phyloP scores from a whole-genome alignment of 1,284 basidiomycete species.

The Volvariella volvacea region DNA sequence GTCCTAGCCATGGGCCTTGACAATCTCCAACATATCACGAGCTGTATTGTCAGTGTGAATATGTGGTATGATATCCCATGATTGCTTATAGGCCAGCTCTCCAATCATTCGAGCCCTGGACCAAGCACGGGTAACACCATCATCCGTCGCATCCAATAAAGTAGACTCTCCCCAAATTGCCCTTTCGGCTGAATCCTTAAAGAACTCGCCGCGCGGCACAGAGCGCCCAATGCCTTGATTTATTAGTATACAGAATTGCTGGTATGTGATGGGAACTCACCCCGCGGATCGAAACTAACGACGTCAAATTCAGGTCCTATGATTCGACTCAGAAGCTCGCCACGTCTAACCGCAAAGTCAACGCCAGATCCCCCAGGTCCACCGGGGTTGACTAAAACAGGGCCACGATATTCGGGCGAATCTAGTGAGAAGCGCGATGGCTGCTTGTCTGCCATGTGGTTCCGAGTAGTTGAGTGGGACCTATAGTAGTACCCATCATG shows the following conservation, averaged over 20 bases:
- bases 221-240: slow-evolving; percentile 25
- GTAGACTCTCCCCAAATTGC: slow-evolving; percentile 16
- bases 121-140: slow-evolving; percentile 21
- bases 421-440: slow-evolving; percentile 14
- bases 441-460: slow-evolving; percentile 19
- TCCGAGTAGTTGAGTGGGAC: slow-evolving; percentile 33
- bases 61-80: slow-evolving; percentile 25
- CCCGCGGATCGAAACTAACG: slow-evolving; percentile 43
- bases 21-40: slow-evolving; percentile 44
- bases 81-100: slow-evolving; percentile 22
- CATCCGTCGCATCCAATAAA: slow-evolving; percentile 14
- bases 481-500: too few species aligned
- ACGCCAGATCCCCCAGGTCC: slow-evolving; percentile 46
- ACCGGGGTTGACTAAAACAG: slow-evolving; percentile 45
- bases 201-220: slow-evolving; percentile 26
- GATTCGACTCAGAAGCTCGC: slow-evolving; percentile 22
- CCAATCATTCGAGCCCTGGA: slow-evolving; percentile 22
- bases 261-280: too few species aligned
- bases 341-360: slow-evolving; percentile 19
- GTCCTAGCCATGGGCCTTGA: slow-evolving; percentile 33
- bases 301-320: slow-evolving; percentile 41
- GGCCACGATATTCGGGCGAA: slow-evolving; percentile 30
- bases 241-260: background rate
- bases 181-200: slow-evolving; percentile 23
- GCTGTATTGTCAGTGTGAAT: slow-evolving; percentile 39